Conservation (phyloP, 441 rosid genomes). For the Mallotus japonicus region DNA sequence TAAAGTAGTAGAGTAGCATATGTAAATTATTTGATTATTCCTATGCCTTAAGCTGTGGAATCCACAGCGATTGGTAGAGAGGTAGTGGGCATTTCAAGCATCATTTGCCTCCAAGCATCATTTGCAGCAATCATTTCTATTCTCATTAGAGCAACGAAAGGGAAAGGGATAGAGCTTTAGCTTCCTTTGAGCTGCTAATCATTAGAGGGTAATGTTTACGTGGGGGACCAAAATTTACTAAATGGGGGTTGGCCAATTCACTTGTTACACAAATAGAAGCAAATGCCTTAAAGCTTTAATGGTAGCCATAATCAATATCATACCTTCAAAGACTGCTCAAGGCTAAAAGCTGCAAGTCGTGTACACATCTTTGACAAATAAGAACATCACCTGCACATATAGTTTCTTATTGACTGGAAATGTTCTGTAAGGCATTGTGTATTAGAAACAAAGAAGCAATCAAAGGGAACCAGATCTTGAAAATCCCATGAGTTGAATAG, state of each 20-base stretch:
- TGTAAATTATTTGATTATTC: conserved; percentile 28
- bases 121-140: conserved; percentile 15
- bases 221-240: not conserved
- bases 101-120: conserved; percentile 7
- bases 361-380: not conserved
- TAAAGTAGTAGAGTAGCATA: conserved; percentile 12
- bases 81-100: conserved; percentile 1
- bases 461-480: not conserved
- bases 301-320: not conserved
- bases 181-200: not conserved
- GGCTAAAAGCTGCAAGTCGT: not conserved
- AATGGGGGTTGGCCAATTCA: not conserved
- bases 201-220: not conserved
- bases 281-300: not conserved
- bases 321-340: not conserved
- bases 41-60: not conserved
- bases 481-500: not conserved
- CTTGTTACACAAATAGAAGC: not conserved
- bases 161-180: not conserved
- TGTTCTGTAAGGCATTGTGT: not conserved
- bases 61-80: conserved; percentile 1
- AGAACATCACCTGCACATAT: conserved; percentile 7
- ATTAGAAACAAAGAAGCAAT: not conserved
- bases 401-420: not conserved
- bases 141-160: conserved; percentile 4